Conservation (phyloP, 495 filamentous ascomycete genomes). For the Echria macrotheca region DNA sequence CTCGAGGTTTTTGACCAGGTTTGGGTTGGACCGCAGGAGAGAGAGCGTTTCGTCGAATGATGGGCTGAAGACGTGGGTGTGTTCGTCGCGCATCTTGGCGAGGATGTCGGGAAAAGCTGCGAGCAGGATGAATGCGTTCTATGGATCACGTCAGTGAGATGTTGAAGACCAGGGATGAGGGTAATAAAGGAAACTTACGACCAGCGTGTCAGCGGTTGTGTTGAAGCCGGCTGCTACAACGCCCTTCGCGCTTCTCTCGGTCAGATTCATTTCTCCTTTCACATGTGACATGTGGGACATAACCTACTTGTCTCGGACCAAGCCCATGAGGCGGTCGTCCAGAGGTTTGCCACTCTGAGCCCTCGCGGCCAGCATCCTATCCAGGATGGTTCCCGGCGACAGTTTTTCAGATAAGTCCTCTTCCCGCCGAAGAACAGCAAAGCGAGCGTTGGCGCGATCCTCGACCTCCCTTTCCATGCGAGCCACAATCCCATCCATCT, state of each 20-base stretch:
- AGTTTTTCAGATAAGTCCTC: constrained; percentile 7
- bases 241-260: constrained; percentile 9
- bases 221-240: constrained; percentile 14
- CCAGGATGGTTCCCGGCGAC: constrained; percentile 11
- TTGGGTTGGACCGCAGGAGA: background rate
- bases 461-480: background rate
- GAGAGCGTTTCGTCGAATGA: constrained; percentile 1
- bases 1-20: constrained; percentile 7
- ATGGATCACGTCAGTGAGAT: background rate
- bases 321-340: constrained; percentile 3
- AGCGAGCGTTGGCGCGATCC: background rate
- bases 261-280: background rate
- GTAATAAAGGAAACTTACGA: background rate
- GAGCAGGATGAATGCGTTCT: constrained; percentile 15
- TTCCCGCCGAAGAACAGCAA: background rate
- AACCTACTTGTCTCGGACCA: constrained; percentile 11
- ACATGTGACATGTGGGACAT: too few species aligned
- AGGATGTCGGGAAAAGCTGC: constrained; percentile 3
- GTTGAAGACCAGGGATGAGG: background rate
- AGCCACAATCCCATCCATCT: background rate
- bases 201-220: constrained; percentile 14
- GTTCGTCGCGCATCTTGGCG: constrained; percentile 13
- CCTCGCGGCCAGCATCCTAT: constrained; percentile 18
- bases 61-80: constrained; percentile 11
- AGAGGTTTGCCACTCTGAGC: constrained; percentile 3